Evolutionary conservation across 176 grass and related monocot species (phyloP).

Genomic region (Zea luxurians): DNA sequence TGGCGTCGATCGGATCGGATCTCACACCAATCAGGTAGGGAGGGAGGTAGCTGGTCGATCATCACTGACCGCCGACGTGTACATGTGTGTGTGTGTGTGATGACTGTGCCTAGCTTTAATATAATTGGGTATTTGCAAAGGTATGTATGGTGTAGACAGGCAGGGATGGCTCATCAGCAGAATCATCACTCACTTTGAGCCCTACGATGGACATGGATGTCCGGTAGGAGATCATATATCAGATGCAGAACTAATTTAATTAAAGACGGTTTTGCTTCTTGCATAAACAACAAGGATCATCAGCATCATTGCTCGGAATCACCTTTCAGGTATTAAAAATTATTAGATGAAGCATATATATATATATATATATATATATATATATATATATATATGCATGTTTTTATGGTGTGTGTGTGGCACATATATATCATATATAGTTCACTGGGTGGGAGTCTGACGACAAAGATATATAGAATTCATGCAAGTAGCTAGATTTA

Average conservation of each 20-base stretch:
- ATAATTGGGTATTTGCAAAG: conserved; percentile 35
- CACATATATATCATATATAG: neutral
- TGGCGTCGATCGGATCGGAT: conserved; percentile 40
- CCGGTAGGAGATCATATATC: conserved; percentile 1
- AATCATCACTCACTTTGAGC: conserved; percentile 37
- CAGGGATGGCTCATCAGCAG: conserved; percentile 35
- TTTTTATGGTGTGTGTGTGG: neutral
- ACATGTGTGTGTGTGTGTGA: neutral
- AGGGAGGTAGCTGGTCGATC: conserved; percentile 32
- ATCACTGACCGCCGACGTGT: conserved; percentile 11
- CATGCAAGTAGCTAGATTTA: neutral
- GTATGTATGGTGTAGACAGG: conserved; percentile 23
- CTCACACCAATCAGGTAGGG: conserved; percentile 39
- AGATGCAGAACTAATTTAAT: neutral
- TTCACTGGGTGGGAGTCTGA: neutral
- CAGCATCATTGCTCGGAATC: conserved; percentile 4
- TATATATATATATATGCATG: neutral
- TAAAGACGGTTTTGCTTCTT: conserved; percentile 4
- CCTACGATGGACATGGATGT: neutral
- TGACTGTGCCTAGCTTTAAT: neutral
- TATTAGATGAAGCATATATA: neutral
- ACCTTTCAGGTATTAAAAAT: neutral
- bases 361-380: neutral
- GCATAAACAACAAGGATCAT: neutral
- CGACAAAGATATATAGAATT: neutral